Conservation (phyloP, 345 rosid genomes). For the Turritis glabra region DNA sequence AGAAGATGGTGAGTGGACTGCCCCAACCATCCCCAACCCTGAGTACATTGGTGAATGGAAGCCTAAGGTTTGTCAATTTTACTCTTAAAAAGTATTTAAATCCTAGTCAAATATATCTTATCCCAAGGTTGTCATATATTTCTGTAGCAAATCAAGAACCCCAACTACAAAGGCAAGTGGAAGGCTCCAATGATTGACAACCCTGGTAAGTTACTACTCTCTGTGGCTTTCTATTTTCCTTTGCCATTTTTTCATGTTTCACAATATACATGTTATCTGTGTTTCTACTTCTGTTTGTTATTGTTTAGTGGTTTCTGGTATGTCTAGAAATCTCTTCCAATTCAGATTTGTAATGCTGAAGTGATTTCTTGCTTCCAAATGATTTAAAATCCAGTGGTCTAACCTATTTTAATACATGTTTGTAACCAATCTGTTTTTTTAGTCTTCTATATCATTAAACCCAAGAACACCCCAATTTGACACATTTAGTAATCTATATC, state of each 20-base stretch:
- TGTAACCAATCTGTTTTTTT: no score
- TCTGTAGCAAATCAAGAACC: conserved; percentile 90
- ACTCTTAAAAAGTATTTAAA: not conserved
- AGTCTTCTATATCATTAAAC: not conserved
- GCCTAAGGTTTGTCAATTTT: conserved; percentile 64
- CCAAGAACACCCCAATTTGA: not conserved
- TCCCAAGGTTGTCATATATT: not conserved
- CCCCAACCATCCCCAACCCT: conserved; percentile 95
- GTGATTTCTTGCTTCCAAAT: conserved; percentile 1
- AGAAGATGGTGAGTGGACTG: conserved; percentile 99
- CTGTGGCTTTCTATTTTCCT: not conserved
- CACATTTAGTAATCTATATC: not conserved
- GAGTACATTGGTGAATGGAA: conserved; percentile 97
- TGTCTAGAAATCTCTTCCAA: not conserved
- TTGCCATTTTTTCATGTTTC: not conserved
- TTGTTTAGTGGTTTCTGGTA: conserved; percentile 33
- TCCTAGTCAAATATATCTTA: not conserved
- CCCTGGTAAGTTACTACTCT: conserved; percentile 64
- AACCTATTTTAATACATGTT: no score
- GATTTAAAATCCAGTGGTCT: not conserved
- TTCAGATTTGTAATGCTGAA: not conserved
- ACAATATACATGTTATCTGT: not conserved
- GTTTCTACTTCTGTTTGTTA: conserved; percentile 36
- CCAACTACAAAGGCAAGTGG: conserved; percentile 96
- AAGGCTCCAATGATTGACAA: conserved; percentile 94